phyloP scores from a whole-genome alignment of 1,139 yeast species.

The Scheffersomyces parashehatae region DNA sequence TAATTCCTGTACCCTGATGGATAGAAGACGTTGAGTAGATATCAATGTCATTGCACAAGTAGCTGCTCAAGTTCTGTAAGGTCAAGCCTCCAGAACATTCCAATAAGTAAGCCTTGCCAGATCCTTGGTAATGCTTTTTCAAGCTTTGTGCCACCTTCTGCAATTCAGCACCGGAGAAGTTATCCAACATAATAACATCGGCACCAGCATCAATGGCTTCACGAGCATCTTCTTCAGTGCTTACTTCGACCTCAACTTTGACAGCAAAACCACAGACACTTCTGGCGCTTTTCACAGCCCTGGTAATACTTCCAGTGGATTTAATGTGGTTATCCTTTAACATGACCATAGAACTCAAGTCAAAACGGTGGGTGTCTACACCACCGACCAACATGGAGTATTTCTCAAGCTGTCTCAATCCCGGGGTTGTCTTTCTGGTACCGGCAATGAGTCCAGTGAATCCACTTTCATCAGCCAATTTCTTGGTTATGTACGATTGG shows the following conservation, averaged over 20 bases:
- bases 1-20: conserved; percentile 82
- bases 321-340: conserved; percentile 91
- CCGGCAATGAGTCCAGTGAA: conserved; percentile 89
- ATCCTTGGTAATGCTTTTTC: conserved; percentile 56
- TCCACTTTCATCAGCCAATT: conserved; percentile 68
- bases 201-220: conserved; percentile 97
- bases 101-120: conserved; percentile 54
- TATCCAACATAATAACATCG: conserved; percentile 93
- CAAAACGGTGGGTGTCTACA: conserved; percentile 89
- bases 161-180: conserved; percentile 70
- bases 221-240: conserved; percentile 76
- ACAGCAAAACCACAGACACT: conserved; percentile 84
- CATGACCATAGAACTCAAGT: conserved; percentile 93
- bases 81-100: conserved; percentile 95
- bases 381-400: conserved; percentile 97
- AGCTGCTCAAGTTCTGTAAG: conserved; percentile 61
- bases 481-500: conserved; percentile 58
- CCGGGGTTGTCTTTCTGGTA: conserved; percentile 98
- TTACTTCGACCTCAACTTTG: conserved; percentile 92
- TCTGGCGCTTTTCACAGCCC: conserved; percentile 77
- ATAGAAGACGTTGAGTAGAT: conserved; percentile 91
- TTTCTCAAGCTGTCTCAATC: conserved; percentile 82
- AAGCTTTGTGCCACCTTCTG: conserved; percentile 64
- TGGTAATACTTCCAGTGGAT: conserved; percentile 88
- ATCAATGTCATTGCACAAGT: conserved; percentile 78